These are phyloP conservation scores for Phylloporus sp. DNA, from an alignment of 768 basidiomycete species.

Conservation along the genomic window DNA sequence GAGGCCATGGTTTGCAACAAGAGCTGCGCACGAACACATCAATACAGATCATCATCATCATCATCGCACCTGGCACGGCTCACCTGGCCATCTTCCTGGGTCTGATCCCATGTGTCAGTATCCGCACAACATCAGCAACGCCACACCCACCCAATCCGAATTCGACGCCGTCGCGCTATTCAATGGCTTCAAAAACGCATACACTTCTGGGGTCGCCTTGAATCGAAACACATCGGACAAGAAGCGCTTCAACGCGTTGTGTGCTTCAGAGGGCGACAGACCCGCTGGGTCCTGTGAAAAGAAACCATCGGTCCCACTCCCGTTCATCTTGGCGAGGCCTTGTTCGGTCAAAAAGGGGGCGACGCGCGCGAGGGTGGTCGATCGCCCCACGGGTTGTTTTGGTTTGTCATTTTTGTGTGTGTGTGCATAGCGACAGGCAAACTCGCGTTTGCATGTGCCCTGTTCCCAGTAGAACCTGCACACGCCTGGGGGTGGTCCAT, in stretches of 20 bases:
- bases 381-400: slow-evolving; percentile 5
- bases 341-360: slow-evolving; percentile 43
- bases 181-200: slow-evolving; percentile 40
- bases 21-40: slow-evolving; percentile 26
- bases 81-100: slow-evolving; percentile 51
- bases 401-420: slow-evolving; percentile 8
- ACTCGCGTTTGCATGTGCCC: slow-evolving; percentile 46
- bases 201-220: slow-evolving; percentile 37
- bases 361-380: slow-evolving; percentile 24
- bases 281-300: slow-evolving; percentile 32
- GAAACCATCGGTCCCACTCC: slow-evolving; percentile 42
- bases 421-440: slow-evolving; percentile 44
- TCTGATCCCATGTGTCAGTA: slow-evolving; percentile 26
- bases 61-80: too few relatives aligned
- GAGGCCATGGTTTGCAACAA: slow-evolving; percentile 37
- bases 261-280: slow-evolving; percentile 45
- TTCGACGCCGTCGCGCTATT: slow-evolving; percentile 39
- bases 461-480: slow-evolving; percentile 47
- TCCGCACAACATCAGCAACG: neutral
- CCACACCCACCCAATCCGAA: slow-evolving; percentile 41
- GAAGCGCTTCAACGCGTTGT: slow-evolving; percentile 42
- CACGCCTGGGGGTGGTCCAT: slow-evolving; percentile 29
- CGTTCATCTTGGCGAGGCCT: slow-evolving; percentile 43
- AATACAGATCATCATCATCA: slow-evolving; percentile 5
- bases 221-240: slow-evolving; percentile 45